These are phyloP conservation scores for Coemansia sp. DNA, from an alignment of 192 early-diverging fungal species.

Conservation along the genomic window DNA sequence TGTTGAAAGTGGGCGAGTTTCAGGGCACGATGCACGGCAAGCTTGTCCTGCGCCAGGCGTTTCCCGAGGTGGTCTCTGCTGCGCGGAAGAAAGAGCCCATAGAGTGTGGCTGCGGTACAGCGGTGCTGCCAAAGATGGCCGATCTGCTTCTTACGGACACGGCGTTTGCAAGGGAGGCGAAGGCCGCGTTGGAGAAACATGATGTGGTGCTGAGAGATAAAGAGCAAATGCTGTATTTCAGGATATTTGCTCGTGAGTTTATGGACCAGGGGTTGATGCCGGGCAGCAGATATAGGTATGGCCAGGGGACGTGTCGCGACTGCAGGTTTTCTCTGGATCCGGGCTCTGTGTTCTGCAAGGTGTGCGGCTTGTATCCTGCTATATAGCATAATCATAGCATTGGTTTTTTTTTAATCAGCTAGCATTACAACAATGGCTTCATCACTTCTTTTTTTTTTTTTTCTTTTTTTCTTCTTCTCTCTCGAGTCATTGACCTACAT, in stretches of 20 bases:
- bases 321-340: slow-evolving; percentile 64
- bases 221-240: slow-evolving; percentile 67
- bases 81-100: slow-evolving; percentile 71
- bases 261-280: slow-evolving; percentile 19
- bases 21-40: slow-evolving; percentile 58
- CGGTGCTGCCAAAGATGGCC: slow-evolving; percentile 58
- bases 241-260: slow-evolving; percentile 56
- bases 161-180: slow-evolving; percentile 24
- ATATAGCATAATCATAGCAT: background rate
- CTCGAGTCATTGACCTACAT: too few relatives aligned
- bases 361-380: slow-evolving; percentile 68
- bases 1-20: slow-evolving; percentile 49
- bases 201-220: slow-evolving; percentile 62
- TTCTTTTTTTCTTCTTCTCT: background rate
- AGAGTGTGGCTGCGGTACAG: slow-evolving; percentile 65
- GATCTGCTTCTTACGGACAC: slow-evolving; percentile 20
- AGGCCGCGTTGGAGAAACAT: slow-evolving; percentile 42
- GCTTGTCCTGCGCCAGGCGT: slow-evolving; percentile 61
- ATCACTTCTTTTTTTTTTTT: background rate
- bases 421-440: too few relatives aligned
- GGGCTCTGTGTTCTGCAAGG: slow-evolving; percentile 62
- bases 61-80: slow-evolving; percentile 62
- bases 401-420: too few relatives aligned
- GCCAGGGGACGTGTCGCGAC: slow-evolving; percentile 60
- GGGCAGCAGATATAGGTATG: slow-evolving; percentile 9